Base-by-base conservation (phyloP, 106 monocot genomes). In the Alisma plantagoaquatica region DNA sequence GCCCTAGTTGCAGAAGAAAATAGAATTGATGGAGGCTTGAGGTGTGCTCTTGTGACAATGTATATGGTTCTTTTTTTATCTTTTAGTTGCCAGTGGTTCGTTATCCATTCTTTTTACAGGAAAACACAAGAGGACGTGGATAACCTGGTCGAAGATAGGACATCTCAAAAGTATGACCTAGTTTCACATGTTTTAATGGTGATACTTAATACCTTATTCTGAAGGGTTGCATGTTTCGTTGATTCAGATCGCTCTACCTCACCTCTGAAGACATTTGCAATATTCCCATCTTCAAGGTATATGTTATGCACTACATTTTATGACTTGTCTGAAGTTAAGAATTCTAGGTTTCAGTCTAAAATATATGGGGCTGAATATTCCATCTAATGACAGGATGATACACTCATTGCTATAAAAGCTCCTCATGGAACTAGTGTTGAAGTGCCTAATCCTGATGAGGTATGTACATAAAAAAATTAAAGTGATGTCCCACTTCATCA, bases 401-500 rank as follows among this genome's bases (percentile, higher is more conserved):
- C 77, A 10, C 67, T 94, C 23, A 73, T 94, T 48, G 80, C 80
- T 31, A 69, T 94, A 58, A 84, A 84, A 70, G 93, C 87, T 67
- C 93, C 93, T 56, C 93, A 65, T 55, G 93, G 87, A 46, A 87
- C 93, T 23, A 80, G 71, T 49, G 27, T 94, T 48, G 93, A 94
- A 70, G 93, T 84, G 52, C 93, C 77, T 50, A 65, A 94, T 71
- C 93, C 93, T 54, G 69, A 84, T 58, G 77, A 72, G 75, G 93
- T 93, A 33, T 61, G 12, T 48, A 49, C 35, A 7, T 1, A 3
- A 18, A 4, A 2, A 30, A n/a, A 33, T 11, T 14, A 41, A 7
- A 7, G 23, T 41, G 14, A 6, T 26, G 0, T 29, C 12, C 27
- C 10, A 10, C 0, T 10, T 35, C 10, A 14, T 23, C 12, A 32